Conservation (phyloP, 352 stramenopile genomes). For the Phytopythium ostracodes region DNA sequence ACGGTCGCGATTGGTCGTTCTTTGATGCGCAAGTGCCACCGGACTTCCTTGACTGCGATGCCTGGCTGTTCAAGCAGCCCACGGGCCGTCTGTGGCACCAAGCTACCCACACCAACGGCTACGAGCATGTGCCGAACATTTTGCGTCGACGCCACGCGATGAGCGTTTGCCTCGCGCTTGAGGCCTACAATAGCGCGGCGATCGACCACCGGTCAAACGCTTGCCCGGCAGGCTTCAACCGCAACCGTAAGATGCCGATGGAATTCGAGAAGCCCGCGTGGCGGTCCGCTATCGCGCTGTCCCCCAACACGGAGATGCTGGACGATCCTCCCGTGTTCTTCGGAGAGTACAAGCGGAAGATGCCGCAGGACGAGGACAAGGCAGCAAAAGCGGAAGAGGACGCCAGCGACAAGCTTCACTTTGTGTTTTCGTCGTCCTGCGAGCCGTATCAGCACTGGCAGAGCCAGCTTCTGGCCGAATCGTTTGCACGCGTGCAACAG, state of each 20-base stretch:
- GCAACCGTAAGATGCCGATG: slow-evolving; percentile 65
- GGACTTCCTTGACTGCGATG: slow-evolving; percentile 73
- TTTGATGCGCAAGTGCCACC: slow-evolving; percentile 50
- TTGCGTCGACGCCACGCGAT: slow-evolving; percentile 71
- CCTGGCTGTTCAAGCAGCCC: slow-evolving; percentile 61
- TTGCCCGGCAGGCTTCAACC: slow-evolving; percentile 68
- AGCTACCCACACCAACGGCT: slow-evolving; percentile 70
- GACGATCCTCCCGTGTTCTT: slow-evolving; percentile 33
- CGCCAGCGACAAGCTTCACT: slow-evolving; percentile 63
- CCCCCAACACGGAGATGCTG: slow-evolving; percentile 21
- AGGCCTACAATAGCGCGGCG: slow-evolving; percentile 71
- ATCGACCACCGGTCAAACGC: slow-evolving; percentile 41
- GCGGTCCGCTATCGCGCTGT: slow-evolving; percentile 45
- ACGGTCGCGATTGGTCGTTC: slow-evolving; percentile 72
- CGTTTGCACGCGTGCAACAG: slow-evolving; percentile 56
- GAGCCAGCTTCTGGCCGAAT: slow-evolving; percentile 63
- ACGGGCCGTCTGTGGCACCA: slow-evolving; percentile 57
- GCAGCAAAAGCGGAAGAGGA: slow-evolving; percentile 23
- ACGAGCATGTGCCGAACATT: slow-evolving; percentile 74
- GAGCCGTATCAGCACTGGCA: slow-evolving; percentile 65
- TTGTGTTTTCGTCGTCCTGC: slow-evolving; percentile 73
- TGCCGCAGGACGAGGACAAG: background rate
- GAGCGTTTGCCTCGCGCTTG: slow-evolving; percentile 59
- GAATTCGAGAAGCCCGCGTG: slow-evolving; percentile 35
- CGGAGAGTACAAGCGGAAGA: slow-evolving; percentile 44